These are phyloP conservation scores for Chytriomyces confervae DNA, from an alignment of 192 early-diverging fungal species.

Conservation along the genomic window DNA sequence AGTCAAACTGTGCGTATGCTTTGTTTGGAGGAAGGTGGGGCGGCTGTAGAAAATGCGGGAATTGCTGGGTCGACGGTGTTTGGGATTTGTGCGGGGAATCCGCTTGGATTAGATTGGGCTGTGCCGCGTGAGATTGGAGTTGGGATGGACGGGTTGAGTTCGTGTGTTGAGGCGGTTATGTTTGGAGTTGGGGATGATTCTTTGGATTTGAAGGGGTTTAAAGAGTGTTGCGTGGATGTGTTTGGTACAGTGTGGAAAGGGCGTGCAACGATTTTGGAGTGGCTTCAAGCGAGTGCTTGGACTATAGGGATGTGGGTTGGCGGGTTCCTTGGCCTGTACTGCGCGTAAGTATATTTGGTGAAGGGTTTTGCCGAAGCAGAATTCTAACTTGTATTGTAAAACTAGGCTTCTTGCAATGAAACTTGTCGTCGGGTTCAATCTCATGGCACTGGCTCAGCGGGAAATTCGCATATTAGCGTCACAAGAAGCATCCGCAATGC, in stretches of 20 bases:
- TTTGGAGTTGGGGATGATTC: background rate
- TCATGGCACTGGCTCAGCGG: slow-evolving; percentile 71
- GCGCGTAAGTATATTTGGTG: background rate
- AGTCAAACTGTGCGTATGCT: slow-evolving; percentile 60
- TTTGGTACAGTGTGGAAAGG: background rate
- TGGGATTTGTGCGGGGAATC: slow-evolving; percentile 6
- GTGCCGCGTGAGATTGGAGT: background rate
- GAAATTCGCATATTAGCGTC: slow-evolving; percentile 44
- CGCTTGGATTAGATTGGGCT: background rate
- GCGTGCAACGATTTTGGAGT: background rate
- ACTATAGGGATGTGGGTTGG: background rate
- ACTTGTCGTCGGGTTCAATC: slow-evolving; percentile 75
- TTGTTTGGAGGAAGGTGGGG: slow-evolving; percentile 29
- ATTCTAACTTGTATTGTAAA: background rate
- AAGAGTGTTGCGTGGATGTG: background rate
- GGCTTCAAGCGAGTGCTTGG: slow-evolving; percentile 9
- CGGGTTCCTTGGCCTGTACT: background rate
- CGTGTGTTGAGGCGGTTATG: background rate
- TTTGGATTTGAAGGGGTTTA: slow-evolving; percentile 3
- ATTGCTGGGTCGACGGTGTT: background rate
- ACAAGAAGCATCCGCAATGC: background rate
- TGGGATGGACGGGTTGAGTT: background rate
- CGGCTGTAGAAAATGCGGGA: background rate
- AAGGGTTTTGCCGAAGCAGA: background rate
- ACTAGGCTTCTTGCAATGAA: slow-evolving; percentile 69